Conservation (phyloP, 257 asterid genomes). For the Forsythia suspensa region DNA sequence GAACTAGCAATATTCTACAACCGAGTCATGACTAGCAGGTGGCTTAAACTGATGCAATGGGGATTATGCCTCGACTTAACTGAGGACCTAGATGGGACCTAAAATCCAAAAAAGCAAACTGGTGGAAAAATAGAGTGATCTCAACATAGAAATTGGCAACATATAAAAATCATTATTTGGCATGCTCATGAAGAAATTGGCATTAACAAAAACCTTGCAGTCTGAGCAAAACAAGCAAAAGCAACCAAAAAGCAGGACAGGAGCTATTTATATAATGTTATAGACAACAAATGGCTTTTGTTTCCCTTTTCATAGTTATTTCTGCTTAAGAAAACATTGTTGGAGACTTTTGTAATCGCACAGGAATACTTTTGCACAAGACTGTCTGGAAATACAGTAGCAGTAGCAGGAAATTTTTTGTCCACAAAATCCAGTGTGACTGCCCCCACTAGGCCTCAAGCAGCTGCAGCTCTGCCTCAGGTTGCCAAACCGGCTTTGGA, state of each 20-base stretch:
- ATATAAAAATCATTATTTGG: slow-evolving; percentile 43
- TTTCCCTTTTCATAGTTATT: slow-evolving; percentile 36
- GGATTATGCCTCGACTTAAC: no score
- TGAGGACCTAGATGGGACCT: not conserved
- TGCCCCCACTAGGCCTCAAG: not conserved
- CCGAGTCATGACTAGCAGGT: no score
- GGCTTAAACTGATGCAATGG: no score
- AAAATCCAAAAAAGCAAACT: no score
- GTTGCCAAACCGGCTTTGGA: not conserved
- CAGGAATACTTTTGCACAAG: not conserved
- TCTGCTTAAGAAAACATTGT: slow-evolving; percentile 31
- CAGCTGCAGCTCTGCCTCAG: not conserved
- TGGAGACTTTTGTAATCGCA: not conserved
- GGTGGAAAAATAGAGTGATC: not conserved
- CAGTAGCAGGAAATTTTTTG: not conserved
- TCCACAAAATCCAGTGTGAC: not conserved
- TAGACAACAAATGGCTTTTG: slow-evolving; percentile 31
- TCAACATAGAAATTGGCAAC: slow-evolving; percentile 11
- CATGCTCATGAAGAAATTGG: slow-evolving; percentile 61
- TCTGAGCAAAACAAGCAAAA: slow-evolving; percentile 51
- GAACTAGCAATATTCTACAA: no score
- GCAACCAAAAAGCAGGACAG: slow-evolving; percentile 59
- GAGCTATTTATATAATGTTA: slow-evolving; percentile 45
- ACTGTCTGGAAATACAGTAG: not conserved
- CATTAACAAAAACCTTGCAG: slow-evolving; percentile 49